Conservation (phyloP, 768 basidiomycete species). For the Sarcodon aspratus region DNA sequence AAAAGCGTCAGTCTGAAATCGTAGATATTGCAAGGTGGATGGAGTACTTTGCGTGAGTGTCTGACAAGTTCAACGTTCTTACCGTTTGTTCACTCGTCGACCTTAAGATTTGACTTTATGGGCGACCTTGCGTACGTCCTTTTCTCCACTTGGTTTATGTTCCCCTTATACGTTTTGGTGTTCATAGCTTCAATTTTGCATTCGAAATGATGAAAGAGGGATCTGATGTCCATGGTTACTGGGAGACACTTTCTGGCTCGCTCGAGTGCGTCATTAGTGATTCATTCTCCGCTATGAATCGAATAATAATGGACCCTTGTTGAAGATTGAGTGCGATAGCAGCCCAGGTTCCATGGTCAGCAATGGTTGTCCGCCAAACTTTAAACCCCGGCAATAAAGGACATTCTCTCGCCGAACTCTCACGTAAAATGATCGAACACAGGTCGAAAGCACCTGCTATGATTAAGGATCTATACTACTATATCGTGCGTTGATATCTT, state of each 20-base stretch:
- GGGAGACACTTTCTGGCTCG: background rate
- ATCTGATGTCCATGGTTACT: background rate
- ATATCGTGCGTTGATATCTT: background rate
- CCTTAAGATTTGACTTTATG: constrained; percentile 33
- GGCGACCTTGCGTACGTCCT: constrained; percentile 31
- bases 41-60: constrained; percentile 25
- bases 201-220: constrained; percentile 14
- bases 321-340: background rate
- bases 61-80: background rate
- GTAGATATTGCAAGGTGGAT: constrained; percentile 23
- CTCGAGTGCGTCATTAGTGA: background rate
- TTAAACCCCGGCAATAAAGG: background rate
- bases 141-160: background rate
- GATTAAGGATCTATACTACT: background rate
- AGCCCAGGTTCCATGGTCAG: background rate
- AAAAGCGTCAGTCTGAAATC: constrained; percentile 2
- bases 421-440: background rate
- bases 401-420: background rate
- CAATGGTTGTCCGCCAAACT: background rate
- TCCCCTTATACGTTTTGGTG: background rate
- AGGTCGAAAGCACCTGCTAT: background rate
- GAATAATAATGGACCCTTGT: background rate
- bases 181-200: constrained; percentile 15
- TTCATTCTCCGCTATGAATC: background rate
- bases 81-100: background rate